Conservation (phyloP, 257 asterid genomes). For the Solanum okadae region DNA sequence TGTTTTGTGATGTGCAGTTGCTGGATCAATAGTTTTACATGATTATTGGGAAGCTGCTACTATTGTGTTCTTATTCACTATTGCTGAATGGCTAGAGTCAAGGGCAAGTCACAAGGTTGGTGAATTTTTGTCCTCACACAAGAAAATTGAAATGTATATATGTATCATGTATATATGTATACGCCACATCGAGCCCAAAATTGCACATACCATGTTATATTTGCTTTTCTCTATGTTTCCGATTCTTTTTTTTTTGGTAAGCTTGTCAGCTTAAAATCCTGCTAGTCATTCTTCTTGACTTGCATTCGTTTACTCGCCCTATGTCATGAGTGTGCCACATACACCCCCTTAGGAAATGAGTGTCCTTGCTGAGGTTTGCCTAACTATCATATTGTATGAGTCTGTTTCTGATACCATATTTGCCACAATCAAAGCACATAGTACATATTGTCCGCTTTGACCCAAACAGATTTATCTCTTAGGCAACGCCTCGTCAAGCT, state of each 20-base stretch:
- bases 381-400: background rate
- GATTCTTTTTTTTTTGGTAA: background rate
- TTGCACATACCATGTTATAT: background rate
- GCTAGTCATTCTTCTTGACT: background rate
- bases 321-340: background rate
- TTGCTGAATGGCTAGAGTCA: conserved; percentile 80
- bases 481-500: background rate
- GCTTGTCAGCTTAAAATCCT: background rate
- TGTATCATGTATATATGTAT: background rate
- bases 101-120: conserved; percentile 86
- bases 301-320: background rate
- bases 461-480: background rate
- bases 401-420: background rate
- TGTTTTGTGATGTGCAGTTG: conserved; percentile 34
- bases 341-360: background rate
- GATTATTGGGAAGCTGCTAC: conserved; percentile 95
- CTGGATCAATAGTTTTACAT: conserved; percentile 57
- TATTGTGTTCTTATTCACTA: conserved; percentile 69
- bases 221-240: background rate
- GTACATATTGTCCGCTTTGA: background rate
- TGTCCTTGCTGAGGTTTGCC: background rate
- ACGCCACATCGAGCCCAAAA: background rate
- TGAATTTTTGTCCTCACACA: background rate
- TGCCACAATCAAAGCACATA: background rate
- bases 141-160: background rate